Evolutionary conservation across 164 flowering plant genomes (phyloP).

Genomic region (Dillenia turbinata): DNA sequence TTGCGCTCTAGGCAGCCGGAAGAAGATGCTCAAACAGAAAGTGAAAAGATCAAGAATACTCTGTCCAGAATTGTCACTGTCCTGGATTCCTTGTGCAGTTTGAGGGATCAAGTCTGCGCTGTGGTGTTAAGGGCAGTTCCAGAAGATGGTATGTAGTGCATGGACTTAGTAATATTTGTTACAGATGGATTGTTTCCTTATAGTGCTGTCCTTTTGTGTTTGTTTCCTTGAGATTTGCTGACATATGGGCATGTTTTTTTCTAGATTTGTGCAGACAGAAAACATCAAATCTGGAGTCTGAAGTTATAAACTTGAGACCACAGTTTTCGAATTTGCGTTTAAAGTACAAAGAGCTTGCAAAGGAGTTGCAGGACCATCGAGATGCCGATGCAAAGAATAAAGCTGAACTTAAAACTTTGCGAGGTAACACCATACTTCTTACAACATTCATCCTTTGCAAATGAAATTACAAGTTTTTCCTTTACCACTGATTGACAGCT

Average conservation of each 20-base stretch:
- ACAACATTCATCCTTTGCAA: too few relatives aligned
- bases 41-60: constrained; percentile 29
- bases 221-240: constrained; percentile 9
- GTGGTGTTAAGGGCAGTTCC: constrained; percentile 34
- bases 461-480: too few relatives aligned
- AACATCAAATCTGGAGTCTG: constrained; percentile 29
- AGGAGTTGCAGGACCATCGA: constrained; percentile 43
- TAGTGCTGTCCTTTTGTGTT: neutral
- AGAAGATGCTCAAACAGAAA: constrained; percentile 23
- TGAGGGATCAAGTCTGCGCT: constrained; percentile 41
- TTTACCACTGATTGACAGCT: too few relatives aligned
- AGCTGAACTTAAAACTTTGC: constrained; percentile 52
- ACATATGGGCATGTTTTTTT: constrained; percentile 3
- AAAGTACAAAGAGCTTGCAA: constrained; percentile 50
- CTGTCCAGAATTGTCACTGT: constrained; percentile 45
- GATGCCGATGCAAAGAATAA: constrained; percentile 67
- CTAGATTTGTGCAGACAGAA: constrained; percentile 44
- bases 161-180: neutral
- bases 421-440: constrained; percentile 38
- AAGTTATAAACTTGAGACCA: constrained; percentile 53
- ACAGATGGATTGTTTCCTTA: too few relatives aligned
- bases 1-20: constrained; percentile 28
- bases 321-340: constrained; percentile 57
- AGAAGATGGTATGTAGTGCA: constrained; percentile 45
- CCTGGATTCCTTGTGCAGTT: constrained; percentile 44